Conservation (phyloP, 805 yeast genomes). For the Zygotorulaspora chibaensis region DNA sequence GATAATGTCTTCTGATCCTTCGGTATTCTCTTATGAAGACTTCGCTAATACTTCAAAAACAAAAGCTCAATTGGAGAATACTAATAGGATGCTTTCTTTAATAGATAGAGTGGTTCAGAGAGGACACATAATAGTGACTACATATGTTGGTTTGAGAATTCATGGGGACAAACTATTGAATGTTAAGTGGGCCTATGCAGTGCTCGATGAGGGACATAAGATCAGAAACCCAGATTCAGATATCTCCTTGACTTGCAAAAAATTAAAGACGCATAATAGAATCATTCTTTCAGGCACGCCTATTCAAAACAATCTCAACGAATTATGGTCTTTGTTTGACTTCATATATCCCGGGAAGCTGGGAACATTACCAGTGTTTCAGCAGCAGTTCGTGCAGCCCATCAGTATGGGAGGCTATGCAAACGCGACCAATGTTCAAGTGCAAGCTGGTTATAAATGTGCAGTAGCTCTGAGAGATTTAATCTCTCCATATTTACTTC, state of each 20-base stretch:
- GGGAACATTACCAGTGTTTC: constrained; percentile 93
- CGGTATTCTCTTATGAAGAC: constrained; percentile 43
- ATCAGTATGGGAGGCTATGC: constrained; percentile 98
- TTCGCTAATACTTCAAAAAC: constrained; percentile 27
- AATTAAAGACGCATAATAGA: constrained; percentile 76
- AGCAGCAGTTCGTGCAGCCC: constrained; percentile 86
- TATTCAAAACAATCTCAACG: constrained; percentile 86
- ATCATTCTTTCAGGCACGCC: constrained; percentile 94
- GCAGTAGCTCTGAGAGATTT: constrained; percentile 86
- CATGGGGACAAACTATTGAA: constrained; percentile 62
- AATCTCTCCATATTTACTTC: constrained; percentile 80
- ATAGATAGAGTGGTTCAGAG: constrained; percentile 51
- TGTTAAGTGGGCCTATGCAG: constrained; percentile 81
- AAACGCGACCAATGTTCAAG: constrained; percentile 92
- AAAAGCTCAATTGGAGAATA: constrained; percentile 30
- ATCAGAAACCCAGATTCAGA: constrained; percentile 92
- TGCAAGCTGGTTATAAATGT: constrained; percentile 93
- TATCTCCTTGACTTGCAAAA: constrained; percentile 80
- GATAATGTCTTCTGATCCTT: constrained; percentile 36
- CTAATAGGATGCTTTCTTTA: constrained; percentile 29
- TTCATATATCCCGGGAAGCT: constrained; percentile 91
- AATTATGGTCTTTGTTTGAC: constrained; percentile 92
- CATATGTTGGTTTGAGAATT: constrained; percentile 79
- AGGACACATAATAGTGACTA: constrained; percentile 86
- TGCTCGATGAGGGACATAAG: constrained; percentile 94